Percentiles rank a stretch among this genome's conserved stretches.
phyloP scores from a whole-genome alignment of 768 basidiomycete genomes.

The Galerina sulciceps region DNA sequence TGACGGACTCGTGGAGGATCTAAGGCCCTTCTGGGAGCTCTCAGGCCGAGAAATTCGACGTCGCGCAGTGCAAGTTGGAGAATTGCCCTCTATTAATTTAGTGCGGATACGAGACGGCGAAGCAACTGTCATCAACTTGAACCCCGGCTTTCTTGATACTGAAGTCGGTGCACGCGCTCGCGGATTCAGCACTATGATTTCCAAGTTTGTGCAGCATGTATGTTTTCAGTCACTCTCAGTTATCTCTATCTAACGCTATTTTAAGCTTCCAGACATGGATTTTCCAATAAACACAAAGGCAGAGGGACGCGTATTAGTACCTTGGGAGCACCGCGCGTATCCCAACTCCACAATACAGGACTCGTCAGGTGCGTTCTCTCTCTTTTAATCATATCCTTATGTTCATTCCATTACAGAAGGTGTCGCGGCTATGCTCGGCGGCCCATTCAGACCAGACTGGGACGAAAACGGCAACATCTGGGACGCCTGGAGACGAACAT shows the following conservation, averaged over 20 bases:
- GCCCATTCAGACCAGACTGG: conserved; percentile 85
- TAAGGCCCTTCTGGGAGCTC: conserved; percentile 85
- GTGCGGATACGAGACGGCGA: conserved; percentile 77
- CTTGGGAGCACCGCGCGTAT: conserved; percentile 84
- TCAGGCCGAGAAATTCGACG: conserved; percentile 72
- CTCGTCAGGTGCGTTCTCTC: conserved; percentile 39
- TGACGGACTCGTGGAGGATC: conserved; percentile 75
- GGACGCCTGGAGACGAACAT: conserved; percentile 95
- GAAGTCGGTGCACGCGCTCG: conserved; percentile 80
- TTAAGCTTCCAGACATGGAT: conserved; percentile 90
- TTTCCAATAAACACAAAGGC: conserved; percentile 93
- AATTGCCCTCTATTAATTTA: conserved; percentile 83
- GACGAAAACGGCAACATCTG: conserved; percentile 81
- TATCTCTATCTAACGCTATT: background rate
- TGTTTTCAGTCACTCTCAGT: conserved; percentile 12
- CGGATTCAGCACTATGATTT: conserved; percentile 78
- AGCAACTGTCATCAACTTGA: conserved; percentile 60
- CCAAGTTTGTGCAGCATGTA: conserved; percentile 69
- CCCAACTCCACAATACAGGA: conserved; percentile 68
- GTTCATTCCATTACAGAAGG: conserved; percentile 40
- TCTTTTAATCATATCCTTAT: conserved; percentile 17
- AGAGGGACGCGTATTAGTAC: conserved; percentile 91
- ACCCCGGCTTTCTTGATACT: conserved; percentile 60
- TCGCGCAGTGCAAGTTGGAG: conserved; percentile 67
- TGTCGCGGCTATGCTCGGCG: conserved; percentile 60